These are phyloP conservation scores for Sporothrix inflata DNA, from an alignment of 2,329 filamentous ascomycete genomes.

Conservation along the genomic window DNA sequence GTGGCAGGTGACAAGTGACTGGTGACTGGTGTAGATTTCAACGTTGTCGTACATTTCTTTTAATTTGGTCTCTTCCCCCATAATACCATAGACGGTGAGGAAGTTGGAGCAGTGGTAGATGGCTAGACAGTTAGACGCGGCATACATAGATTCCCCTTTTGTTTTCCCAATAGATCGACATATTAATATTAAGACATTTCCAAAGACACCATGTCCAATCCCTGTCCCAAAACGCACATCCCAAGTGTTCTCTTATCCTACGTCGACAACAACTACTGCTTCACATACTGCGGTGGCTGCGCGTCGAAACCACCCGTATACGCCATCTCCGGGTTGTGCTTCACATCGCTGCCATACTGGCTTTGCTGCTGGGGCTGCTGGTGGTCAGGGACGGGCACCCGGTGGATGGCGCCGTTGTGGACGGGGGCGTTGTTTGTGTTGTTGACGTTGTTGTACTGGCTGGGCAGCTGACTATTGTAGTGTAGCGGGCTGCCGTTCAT, in stretches of 20 bases:
- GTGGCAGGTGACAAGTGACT: too few species aligned
- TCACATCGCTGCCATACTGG: neutral
- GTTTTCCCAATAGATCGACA: neutral
- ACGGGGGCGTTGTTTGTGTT: neutral
- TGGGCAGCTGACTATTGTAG: neutral
- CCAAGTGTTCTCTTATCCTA: too few species aligned
- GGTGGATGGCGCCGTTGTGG: neutral
- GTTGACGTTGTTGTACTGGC: neutral
- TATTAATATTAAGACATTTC: neutral
- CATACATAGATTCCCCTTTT: conserved; percentile 23
- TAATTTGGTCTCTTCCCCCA: neutral
- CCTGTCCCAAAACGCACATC: too few species aligned
- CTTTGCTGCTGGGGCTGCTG: too few species aligned
- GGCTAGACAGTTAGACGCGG: neutral
- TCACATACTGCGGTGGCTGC: neutral
- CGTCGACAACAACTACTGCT: too few species aligned
- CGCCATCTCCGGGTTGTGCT: neutral
- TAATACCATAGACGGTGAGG: neutral
- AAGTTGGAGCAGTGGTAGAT: neutral
- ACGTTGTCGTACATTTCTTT: neutral
- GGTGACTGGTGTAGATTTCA: too few species aligned
- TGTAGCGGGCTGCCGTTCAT: neutral
- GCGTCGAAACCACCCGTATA: neutral
- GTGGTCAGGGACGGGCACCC: too few species aligned
- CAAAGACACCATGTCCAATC: neutral